These are phyloP conservation scores for Trichoderma hamatum DNA, from an alignment of 2,329 filamentous ascomycete species.

Conservation along the genomic window DNA sequence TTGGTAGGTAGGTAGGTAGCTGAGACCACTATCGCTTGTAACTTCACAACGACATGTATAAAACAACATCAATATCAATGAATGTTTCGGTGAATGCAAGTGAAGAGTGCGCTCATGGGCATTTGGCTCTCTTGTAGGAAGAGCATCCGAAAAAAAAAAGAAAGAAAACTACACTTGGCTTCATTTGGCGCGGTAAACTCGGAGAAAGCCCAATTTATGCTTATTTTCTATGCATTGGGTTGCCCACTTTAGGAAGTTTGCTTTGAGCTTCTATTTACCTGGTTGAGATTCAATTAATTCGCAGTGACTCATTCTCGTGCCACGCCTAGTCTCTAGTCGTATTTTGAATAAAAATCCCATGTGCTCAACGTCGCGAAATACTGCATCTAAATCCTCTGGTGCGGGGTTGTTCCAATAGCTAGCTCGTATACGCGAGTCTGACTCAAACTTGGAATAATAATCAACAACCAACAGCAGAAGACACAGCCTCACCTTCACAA, in stretches of 20 bases:
- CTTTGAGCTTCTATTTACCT: too few species aligned
- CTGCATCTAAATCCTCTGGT: background rate
- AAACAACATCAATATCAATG: too few species aligned
- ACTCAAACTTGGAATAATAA: background rate
- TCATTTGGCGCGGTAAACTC: background rate
- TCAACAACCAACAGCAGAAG: background rate
- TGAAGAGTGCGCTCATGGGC: background rate
- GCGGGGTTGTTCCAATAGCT: background rate
- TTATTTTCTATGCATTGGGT: background rate
- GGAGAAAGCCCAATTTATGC: background rate
- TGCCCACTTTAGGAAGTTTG: background rate
- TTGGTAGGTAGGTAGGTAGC: background rate
- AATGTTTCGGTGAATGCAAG: too few species aligned
- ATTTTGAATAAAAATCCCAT: background rate
- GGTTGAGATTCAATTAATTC: background rate
- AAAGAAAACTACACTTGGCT: background rate
- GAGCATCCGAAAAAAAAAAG: background rate
- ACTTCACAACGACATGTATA: too few species aligned
- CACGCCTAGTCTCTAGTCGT: background rate
- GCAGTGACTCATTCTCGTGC: background rate
- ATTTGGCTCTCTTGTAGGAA: background rate
- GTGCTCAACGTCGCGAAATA: background rate
- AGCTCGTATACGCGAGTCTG: slow-evolving; percentile 6
- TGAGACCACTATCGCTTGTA: background rate
- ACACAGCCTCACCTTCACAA: background rate